Percentiles rank a stretch among this genome's conserved stretches.
Conservation (phyloP, 345 rosid genomes). For the Melaleuca alternifolia region DNA sequence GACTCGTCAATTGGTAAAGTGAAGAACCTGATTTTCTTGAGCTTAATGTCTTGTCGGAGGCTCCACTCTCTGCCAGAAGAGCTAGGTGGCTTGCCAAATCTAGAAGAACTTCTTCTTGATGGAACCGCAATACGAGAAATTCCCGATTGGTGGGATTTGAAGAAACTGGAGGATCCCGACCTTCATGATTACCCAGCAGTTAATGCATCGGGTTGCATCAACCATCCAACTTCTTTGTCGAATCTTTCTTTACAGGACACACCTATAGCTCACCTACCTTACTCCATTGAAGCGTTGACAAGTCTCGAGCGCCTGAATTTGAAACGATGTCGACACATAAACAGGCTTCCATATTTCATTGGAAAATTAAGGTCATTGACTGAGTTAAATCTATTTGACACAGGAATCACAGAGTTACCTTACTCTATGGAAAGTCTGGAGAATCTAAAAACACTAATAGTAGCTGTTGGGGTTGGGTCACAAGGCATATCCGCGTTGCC, state of each 20-base stretch:
- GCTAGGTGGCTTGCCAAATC: background rate
- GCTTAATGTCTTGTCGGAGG: rapidly evolving
- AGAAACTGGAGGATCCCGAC: background rate
- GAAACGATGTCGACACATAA: too few species aligned
- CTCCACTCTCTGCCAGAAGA: background rate
- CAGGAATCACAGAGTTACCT: background rate
- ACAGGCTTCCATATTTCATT: too few species aligned
- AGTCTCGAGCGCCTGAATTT: too few species aligned
- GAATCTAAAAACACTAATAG: background rate
- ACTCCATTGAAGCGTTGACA: background rate
- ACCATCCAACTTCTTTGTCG: background rate
- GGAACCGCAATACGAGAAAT: background rate
- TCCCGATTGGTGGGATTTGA: background rate
- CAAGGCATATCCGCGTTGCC: background rate
- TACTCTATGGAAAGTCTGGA: background rate
- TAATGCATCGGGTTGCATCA: background rate
- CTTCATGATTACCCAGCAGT: rapidly evolving
- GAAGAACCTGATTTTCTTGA: background rate
- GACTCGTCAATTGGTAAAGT: background rate
- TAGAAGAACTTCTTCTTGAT: background rate
- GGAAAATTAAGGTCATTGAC: too few species aligned
- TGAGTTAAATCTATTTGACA: background rate
- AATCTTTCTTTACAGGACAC: rapidly evolving
- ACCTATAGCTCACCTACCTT: rapidly evolving
- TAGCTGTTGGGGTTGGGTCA: background rate